Percentiles rank a stretch among this genome's conserved stretches.
These are phyloP conservation scores for Fagus sylvatica DNA, from an alignment of 306 rosid genomes.

Conservation along the genomic window DNA sequence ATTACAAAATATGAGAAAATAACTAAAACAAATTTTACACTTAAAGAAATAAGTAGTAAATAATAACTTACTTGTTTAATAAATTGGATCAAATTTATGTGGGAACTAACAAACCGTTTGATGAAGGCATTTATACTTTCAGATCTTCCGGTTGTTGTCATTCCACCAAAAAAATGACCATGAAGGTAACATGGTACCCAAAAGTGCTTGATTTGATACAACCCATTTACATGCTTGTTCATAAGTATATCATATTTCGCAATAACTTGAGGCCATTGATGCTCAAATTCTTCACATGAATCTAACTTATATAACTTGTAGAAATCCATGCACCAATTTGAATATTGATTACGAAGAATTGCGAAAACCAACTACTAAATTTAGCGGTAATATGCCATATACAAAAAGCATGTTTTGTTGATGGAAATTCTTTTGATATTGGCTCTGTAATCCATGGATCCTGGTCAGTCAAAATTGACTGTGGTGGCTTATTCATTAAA, in stretches of 20 bases:
- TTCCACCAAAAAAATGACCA: slow-evolving; percentile 10
- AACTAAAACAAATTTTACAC: background rate
- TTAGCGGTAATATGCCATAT: background rate
- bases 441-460: background rate
- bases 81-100: background rate
- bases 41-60: background rate
- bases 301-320: no score
- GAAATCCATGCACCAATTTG: no score
- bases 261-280: background rate
- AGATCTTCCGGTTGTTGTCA: slow-evolving; percentile 6
- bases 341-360: background rate
- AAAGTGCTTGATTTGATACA: background rate
- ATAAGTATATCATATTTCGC: background rate
- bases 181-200: slow-evolving; percentile 6
- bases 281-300: slow-evolving; percentile 14
- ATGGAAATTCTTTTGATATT: background rate
- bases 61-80: background rate
- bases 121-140: slow-evolving; percentile 11
- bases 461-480: background rate
- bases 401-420: background rate
- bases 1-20: background rate
- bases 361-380: background rate
- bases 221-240: slow-evolving; percentile 6
- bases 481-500: background rate
- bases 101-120: slow-evolving; percentile 9